Evolutionary conservation across 2,329 filamentous ascomycete genomes (phyloP).

Genomic region (Fusarium sp.): DNA sequence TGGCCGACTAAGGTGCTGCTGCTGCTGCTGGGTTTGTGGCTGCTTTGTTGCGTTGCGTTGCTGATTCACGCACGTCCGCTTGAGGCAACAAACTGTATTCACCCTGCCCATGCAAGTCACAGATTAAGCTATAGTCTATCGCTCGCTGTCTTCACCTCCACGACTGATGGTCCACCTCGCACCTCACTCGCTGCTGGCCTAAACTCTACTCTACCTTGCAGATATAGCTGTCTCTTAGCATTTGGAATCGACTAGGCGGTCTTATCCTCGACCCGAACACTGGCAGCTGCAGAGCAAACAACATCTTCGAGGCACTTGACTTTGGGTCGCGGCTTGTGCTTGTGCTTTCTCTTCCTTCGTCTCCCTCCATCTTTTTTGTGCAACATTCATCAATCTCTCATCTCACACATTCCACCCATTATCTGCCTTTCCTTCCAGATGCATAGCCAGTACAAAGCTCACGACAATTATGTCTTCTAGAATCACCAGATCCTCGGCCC

Average conservation of each 20-base stretch:
- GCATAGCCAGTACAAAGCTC: conserved; percentile 49
- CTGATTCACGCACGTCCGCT: conserved; percentile 43
- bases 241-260: conserved; percentile 10
- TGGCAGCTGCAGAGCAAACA: conserved; percentile 27
- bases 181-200: conserved; percentile 8
- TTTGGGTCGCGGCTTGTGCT: conserved; percentile 30
- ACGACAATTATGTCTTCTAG: conserved; percentile 90
- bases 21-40: conserved; percentile 13
- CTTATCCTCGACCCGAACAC: conserved; percentile 10
- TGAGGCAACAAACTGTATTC: conserved; percentile 34
- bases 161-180: conserved; percentile 5
- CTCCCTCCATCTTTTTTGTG: conserved; percentile 31
- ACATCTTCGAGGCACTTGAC: conserved; percentile 35
- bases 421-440: conserved; percentile 39
- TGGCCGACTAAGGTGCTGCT: conserved; percentile 36
- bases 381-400: conserved; percentile 33
- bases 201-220: conserved; percentile 7
- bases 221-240: conserved; percentile 2
- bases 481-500: conserved; percentile 95
- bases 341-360: conserved; percentile 33
- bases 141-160: conserved; percentile 9
- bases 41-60: conserved; percentile 25
- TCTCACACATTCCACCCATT: conserved; percentile 34
- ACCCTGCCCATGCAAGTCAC: conserved; percentile 19
- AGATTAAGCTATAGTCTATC: conserved; percentile 12